Evolutionary conservation across 805 yeast species (phyloP).

Genomic region (Nakazawaea ambrosiae): DNA sequence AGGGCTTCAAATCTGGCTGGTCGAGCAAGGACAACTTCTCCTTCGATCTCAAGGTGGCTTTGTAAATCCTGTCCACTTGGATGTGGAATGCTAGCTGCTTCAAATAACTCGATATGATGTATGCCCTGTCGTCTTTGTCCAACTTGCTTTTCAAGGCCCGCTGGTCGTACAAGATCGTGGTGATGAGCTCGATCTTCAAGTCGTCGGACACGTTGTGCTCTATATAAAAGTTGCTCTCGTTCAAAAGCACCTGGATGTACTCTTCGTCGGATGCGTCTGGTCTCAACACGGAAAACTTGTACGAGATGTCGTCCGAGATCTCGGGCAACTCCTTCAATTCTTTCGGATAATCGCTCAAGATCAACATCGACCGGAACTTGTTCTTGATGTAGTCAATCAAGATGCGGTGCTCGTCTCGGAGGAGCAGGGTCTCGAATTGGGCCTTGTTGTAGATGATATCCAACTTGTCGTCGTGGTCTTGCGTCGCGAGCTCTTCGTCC

Average conservation of each 20-base stretch:
- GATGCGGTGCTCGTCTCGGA: constrained; percentile 57
- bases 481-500: constrained; percentile 5
- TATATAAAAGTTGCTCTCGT: constrained; percentile 41
- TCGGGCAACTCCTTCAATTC: constrained; percentile 24
- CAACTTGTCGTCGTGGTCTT: constrained; percentile 29
- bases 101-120: constrained; percentile 42
- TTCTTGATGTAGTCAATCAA: constrained; percentile 61
- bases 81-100: constrained; percentile 48
- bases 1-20: constrained; percentile 12
- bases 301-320: constrained; percentile 17
- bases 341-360: constrained; percentile 44
- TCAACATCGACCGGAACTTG: constrained; percentile 54
- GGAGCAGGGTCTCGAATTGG: constrained; percentile 33
- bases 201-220: constrained; percentile 45
- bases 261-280: constrained; percentile 35
- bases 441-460: constrained; percentile 48
- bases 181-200: constrained; percentile 32
- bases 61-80: constrained; percentile 60
- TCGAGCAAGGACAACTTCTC: not conserved
- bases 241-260: constrained; percentile 36
- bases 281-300: constrained; percentile 31
- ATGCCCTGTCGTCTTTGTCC: constrained; percentile 32
- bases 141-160: constrained; percentile 15
- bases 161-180: constrained; percentile 21
- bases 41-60: constrained; percentile 31